These are phyloP conservation scores for Bacterosira constricta DNA, from an alignment of 108 stramenopile species.

Conservation along the genomic window DNA sequence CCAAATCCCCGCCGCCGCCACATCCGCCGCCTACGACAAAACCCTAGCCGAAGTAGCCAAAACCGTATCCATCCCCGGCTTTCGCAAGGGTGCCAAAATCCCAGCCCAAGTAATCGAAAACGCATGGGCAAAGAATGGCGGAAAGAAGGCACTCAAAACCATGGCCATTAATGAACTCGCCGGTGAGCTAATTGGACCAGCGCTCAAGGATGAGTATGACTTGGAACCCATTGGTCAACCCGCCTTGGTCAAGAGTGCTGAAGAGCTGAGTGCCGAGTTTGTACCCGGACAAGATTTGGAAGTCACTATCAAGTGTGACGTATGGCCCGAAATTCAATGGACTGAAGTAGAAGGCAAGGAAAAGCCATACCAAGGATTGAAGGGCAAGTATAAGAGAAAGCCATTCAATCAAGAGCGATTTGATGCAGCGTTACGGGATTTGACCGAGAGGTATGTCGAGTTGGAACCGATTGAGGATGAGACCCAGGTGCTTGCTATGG, in stretches of 20 bases:
- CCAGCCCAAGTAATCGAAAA: conserved; percentile 83
- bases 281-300: conserved; percentile 61
- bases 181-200: conserved; percentile 64
- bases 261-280: conserved; percentile 58
- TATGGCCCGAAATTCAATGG: conserved; percentile 89
- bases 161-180: conserved; percentile 76
- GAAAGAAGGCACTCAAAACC: conserved; percentile 60
- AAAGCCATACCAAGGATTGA: conserved; percentile 80
- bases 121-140: conserved; percentile 68
- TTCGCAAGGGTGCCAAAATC: conserved; percentile 88
- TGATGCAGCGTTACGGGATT: conserved; percentile 78
- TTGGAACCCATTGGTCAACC: conserved; percentile 88
- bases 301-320: conserved; percentile 77
- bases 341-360: conserved; percentile 55
- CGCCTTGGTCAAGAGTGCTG: conserved; percentile 54
- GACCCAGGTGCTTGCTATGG: conserved; percentile 60
- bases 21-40: conserved; percentile 84
- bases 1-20: conserved; percentile 65
- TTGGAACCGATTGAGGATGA: conserved; percentile 63
- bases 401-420: conserved; percentile 82
- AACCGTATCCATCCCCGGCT: conserved; percentile 79
- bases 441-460: conserved; percentile 78
- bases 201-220: conserved; percentile 78
- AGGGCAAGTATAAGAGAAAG: conserved; percentile 74
- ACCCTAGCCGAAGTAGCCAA: conserved; percentile 71